These are phyloP conservation scores for Citrullus mucosospermus DNA, from an alignment of 306 rosid genomes.

Conservation along the genomic window DNA sequence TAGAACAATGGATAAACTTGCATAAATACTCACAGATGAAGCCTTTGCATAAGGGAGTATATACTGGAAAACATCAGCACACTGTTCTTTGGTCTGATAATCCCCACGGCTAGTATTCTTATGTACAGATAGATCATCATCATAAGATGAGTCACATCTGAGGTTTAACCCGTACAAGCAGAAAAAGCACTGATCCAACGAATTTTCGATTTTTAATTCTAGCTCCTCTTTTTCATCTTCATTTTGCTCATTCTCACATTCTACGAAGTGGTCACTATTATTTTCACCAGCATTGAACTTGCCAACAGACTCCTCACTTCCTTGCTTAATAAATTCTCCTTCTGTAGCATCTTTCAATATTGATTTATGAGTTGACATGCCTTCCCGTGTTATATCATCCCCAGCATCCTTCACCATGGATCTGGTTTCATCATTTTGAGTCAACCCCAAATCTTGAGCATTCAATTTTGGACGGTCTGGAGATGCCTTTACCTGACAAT, in stretches of 20 bases:
- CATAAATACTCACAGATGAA: constrained; percentile 68
- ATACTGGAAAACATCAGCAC: constrained; percentile 92
- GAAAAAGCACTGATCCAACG: constrained; percentile 92
- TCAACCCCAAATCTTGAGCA: constrained; percentile 28
- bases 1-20: neutral
- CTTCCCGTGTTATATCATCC: constrained; percentile 30
- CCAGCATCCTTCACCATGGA: constrained; percentile 27
- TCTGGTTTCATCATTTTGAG: constrained; percentile 31
- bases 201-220: constrained; percentile 65
- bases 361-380: constrained; percentile 23
- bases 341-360: constrained; percentile 31
- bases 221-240: constrained; percentile 93
- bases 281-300: constrained; percentile 29
- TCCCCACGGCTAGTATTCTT: constrained; percentile 93
- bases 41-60: constrained; percentile 93
- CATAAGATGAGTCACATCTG: constrained; percentile 81
- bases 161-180: constrained; percentile 89
- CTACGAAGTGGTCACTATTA: constrained; percentile 32
- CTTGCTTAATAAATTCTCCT: constrained; percentile 31
- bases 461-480: constrained; percentile 34
- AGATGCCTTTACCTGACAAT: constrained; percentile 32
- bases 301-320: constrained; percentile 29
- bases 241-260: constrained; percentile 41
- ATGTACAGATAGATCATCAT: constrained; percentile 77
- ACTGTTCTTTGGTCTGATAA: constrained; percentile 91